Evolutionary conservation across 2,329 filamentous ascomycete genomes (phyloP).

Genomic region (Kalaharituber pfeilii): DNA sequence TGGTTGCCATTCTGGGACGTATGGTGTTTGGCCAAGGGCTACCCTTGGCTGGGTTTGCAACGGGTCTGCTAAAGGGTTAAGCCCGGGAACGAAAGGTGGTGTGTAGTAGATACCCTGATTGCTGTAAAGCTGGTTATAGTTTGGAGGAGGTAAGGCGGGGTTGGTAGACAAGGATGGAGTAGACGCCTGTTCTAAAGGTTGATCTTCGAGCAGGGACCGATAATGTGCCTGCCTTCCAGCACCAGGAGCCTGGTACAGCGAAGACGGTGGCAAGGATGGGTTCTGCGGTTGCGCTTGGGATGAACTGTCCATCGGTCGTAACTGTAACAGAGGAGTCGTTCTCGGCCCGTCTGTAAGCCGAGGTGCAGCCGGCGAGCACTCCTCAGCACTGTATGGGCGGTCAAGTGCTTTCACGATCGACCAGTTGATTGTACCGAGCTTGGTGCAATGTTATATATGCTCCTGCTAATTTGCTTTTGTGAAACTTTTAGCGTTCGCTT

Average conservation of each 20-base stretch:
- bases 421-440: too few species aligned
- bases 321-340: too few species aligned
- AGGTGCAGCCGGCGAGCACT: too few species aligned
- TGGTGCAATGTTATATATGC: too few species aligned
- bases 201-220: neutral
- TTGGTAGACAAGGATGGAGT: neutral
- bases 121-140: neutral
- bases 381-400: too few species aligned
- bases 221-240: neutral
- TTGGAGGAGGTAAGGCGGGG: neutral
- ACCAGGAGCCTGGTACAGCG: neutral
- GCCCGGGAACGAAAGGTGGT: neutral
- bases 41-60: neutral
- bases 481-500: too few species aligned
- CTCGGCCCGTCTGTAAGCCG: too few species aligned
- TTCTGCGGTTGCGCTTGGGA: neutral
- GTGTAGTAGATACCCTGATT: neutral
- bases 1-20: constrained; percentile 21
- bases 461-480: too few species aligned
- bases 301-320: neutral
- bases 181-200: neutral
- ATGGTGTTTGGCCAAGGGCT: constrained; percentile 9
- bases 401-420: too few species aligned
- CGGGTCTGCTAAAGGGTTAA: neutral
- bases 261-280: neutral